Evolutionary conservation across 176 grass and related monocot genomes (phyloP).

Genomic region (Eleusine coracana): DNA sequence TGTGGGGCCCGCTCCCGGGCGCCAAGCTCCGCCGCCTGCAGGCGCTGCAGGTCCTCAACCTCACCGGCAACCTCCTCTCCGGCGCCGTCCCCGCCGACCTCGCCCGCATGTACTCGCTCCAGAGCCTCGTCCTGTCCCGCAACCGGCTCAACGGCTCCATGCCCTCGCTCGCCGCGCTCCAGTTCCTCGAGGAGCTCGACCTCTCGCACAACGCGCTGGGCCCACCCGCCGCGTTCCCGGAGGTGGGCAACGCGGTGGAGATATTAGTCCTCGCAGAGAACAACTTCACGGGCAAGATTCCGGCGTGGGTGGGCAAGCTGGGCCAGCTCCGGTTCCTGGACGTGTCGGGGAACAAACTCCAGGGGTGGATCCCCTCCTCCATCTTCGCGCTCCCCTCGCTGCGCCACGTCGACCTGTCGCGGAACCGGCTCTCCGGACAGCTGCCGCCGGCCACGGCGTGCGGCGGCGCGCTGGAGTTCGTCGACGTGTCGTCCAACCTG

Average conservation of each 20-base stretch:
- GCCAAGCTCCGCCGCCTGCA: conserved; percentile 69
- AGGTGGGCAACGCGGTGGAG: conserved; percentile 43
- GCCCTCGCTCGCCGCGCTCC: conserved; percentile 54
- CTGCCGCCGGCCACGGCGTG: conserved; percentile 53
- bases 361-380: conserved; percentile 64
- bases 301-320: conserved; percentile 38
- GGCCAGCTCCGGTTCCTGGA: conserved; percentile 63
- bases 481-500: conserved; percentile 83
- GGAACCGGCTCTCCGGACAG: conserved; percentile 67
- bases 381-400: conserved; percentile 75
- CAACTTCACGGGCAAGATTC: conserved; percentile 58
- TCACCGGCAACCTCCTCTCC: conserved; percentile 76
- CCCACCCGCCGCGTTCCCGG: conserved; percentile 48
- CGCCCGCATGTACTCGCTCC: conserved; percentile 57
- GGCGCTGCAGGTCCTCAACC: conserved; percentile 62
- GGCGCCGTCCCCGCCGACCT: conserved; percentile 55
- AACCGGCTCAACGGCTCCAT: conserved; percentile 73
- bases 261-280: conserved; percentile 55
- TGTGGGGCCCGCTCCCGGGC: conserved; percentile 66
- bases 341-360: conserved; percentile 61
- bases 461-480: conserved; percentile 49
- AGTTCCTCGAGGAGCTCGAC: conserved; percentile 69
- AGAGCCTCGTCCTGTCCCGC: conserved; percentile 63
- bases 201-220: conserved; percentile 60
- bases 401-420: conserved; percentile 64